Base-by-base conservation (phyloP, 495 filamentous ascomycete genomes). In the Aspergillus wentii region DNA sequence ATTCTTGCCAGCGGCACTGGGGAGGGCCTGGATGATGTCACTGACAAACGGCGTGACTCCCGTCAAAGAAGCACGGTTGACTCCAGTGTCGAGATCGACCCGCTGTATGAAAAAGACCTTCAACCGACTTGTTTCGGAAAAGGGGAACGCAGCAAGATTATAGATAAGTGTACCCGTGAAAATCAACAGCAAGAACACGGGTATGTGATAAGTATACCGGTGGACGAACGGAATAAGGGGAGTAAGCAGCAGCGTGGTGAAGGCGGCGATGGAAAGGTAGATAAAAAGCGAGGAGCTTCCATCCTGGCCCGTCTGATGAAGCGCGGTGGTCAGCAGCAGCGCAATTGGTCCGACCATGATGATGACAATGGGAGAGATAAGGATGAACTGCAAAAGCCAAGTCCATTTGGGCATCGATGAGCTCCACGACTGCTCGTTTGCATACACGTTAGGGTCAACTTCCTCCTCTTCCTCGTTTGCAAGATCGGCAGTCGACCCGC, bases 81-180 rank as follows among this genome's bases (percentile, higher is more conserved):
- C 59, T 9, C 83, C 83, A 5, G 68, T 80, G 48, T 88, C 84
- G 15, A 94, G 75, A 48, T 95, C 78, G 33, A 95, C 69, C 5
- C 76, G 75, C 51, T 98, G 90, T 6, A 83, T 57, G 64, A 96
- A 97, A 62, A 81, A 94, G 28, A 89, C 62, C 52, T 97, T 97
- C 48, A 95, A 74, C 31, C 89, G 75, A 47, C 76, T 85, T 27
- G 78, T 67, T 19, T 71, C 66, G 1, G 87, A 88, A 66, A 96
- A 97, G 1, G 92, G 92, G 60, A 95, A 95, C 5, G 86, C 90
- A 16, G 71, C 62, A 8, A 95, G 76, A 55, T 92, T 95, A 69
- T 94, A 97, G 49, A 91, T 77, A 20, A 90, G 57, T 9, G 89
- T 95, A 18, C 74, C 85, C 27, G 77, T 43, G 42, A 88, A 85